Evolutionary conservation across 768 basidiomycete species (phyloP).

Genomic region (Nidula microcarpa): DNA sequence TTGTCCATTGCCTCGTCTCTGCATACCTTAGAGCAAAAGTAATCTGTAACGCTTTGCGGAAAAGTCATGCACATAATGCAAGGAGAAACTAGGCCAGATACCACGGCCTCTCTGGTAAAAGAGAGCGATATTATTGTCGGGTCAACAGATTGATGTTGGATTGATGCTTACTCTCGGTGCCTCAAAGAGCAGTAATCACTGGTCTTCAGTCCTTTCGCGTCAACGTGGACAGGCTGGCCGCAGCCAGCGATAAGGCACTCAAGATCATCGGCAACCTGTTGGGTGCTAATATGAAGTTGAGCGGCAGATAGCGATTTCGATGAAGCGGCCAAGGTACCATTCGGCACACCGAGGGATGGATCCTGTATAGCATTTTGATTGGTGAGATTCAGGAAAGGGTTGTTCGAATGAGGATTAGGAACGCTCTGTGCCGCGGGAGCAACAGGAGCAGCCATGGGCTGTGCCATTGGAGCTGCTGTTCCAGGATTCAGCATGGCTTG

Average conservation of each 20-base stretch:
- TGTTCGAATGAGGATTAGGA: conserved; percentile 16
- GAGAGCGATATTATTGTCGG: conserved; percentile 5
- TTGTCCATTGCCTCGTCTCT: conserved; percentile 60
- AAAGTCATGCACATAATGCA: conserved; percentile 65
- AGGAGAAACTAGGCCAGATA: conserved; percentile 42
- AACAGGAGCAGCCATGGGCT: conserved; percentile 2
- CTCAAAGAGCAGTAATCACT: conserved; percentile 58
- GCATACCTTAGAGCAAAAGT: conserved; percentile 60
- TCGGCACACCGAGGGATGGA: conserved; percentile 12
- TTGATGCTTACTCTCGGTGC: conserved; percentile 57
- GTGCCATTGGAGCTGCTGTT: conserved; percentile 7
- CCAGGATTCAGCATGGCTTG: conserved; percentile 27
- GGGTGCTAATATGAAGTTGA: conserved; percentile 30
- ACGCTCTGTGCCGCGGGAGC: conserved; percentile 5
- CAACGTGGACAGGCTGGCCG: conserved; percentile 51
- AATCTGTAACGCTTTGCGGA: conserved; percentile 58
- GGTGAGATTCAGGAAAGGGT: conserved; percentile 25
- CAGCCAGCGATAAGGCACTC: conserved; percentile 57
- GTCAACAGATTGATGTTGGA: background rate
- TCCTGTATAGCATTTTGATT: conserved; percentile 6
- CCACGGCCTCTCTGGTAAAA: conserved; percentile 51
- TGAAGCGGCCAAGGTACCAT: conserved; percentile 22
- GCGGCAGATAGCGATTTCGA: conserved; percentile 19
- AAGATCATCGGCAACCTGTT: conserved; percentile 31
- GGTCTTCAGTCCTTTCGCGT: conserved; percentile 44